Percentiles rank a stretch among this genome's conserved stretches.
Conservation (phyloP, 495 filamentous ascomycete species). For the Penicillium egyptiacum region DNA sequence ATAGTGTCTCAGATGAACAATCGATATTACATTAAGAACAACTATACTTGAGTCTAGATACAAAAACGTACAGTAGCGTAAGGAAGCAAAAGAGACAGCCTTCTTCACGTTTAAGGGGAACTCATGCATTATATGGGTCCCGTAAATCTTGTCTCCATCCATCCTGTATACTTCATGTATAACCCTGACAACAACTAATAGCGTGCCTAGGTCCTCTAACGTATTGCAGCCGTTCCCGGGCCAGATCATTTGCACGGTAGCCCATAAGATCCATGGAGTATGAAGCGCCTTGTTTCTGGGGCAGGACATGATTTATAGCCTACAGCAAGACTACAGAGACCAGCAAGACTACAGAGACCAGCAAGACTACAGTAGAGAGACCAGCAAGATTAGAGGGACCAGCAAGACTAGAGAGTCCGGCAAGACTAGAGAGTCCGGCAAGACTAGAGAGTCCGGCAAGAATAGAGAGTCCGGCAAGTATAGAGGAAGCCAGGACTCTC, state of each 20-base stretch:
- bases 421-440: background rate
- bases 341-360: no score
- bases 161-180: slow-evolving; percentile 2
- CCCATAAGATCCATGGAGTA: background rate
- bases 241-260: background rate
- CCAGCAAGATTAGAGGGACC: background rate
- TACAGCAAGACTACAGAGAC: no score
- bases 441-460: background rate
- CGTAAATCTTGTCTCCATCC: background rate
- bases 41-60: no score
- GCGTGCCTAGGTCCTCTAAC: no score
- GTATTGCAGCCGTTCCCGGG: background rate
- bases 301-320: background rate
- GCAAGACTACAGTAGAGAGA: no score
- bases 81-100: no score
- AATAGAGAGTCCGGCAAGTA: background rate
- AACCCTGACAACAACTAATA: slow-evolving; percentile 1
- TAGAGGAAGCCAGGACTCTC: background rate
- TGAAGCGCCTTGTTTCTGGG: background rate
- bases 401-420: background rate
- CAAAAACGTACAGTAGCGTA: no score
- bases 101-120: no score
- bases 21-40: background rate
- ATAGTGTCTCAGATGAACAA: slow-evolving; percentile 1
- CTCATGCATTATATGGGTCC: background rate